Conservation (phyloP, 2,329 filamentous ascomycete genomes). For the Colletotrichum echinochloae region DNA sequence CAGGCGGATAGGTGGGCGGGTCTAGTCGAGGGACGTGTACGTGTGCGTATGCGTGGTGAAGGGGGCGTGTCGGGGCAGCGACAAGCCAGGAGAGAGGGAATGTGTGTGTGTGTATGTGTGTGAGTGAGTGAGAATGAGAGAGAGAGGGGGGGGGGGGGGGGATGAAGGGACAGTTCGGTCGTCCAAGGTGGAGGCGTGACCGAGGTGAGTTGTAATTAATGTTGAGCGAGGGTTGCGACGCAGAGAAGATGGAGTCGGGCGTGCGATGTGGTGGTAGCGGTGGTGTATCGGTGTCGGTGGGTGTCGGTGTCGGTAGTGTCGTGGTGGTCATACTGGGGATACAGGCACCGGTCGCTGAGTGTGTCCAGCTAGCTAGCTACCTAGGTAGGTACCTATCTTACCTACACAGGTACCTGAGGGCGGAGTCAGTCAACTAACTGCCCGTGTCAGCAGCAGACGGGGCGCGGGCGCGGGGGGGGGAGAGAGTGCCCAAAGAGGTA, state of each 20-base stretch:
- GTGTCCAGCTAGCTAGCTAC: neutral
- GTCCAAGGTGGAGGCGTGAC: conserved; percentile 17
- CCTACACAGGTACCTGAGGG: too few relatives aligned
- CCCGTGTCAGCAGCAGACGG: neutral
- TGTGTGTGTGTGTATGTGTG: neutral
- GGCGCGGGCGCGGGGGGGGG: too few relatives aligned
- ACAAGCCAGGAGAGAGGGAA: neutral
- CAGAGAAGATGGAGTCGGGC: conserved; percentile 7
- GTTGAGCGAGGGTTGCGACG: conserved; percentile 43
- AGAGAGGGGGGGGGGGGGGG: neutral
- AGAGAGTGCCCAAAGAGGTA: too few relatives aligned
- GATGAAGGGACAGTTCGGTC: neutral
- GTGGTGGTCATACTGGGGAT: too few relatives aligned
- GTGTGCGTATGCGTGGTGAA: too few relatives aligned
- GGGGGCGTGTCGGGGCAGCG: too few relatives aligned
- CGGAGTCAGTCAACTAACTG: too few relatives aligned
- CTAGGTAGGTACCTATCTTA: too few relatives aligned
- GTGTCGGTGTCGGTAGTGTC: conserved; percentile 2
- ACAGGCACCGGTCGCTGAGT: neutral
- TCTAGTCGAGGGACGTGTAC: neutral
- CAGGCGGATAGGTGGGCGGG: neutral
- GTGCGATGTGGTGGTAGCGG: conserved; percentile 17
- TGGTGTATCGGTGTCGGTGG: neutral
- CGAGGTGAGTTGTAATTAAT: neutral
- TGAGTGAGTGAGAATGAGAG: neutral